These are phyloP conservation scores for Fusarium sp. DNA, from an alignment of 2,329 filamentous ascomycete species.

Conservation along the genomic window DNA sequence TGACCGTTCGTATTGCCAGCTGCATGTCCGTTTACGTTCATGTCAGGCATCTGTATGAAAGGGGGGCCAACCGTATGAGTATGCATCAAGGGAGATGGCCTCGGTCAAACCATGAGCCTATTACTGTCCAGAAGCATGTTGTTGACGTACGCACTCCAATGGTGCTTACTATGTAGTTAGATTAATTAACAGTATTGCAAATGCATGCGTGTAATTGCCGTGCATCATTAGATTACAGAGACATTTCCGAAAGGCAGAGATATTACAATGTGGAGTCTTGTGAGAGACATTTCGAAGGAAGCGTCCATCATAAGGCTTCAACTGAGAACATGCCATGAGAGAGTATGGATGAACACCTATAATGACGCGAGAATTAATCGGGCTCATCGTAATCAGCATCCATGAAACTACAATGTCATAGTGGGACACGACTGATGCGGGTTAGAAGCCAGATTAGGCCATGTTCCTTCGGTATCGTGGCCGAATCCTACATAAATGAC, in stretches of 20 bases:
- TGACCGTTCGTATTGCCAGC: constrained; percentile 19
- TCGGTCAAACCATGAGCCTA: constrained; percentile 7
- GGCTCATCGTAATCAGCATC: constrained; percentile 3
- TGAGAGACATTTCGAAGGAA: neutral
- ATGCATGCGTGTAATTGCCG: constrained; percentile 5
- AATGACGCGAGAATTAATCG: neutral
- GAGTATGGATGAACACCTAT: neutral
- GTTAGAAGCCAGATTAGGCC: constrained; percentile 10
- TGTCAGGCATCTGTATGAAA: constrained; percentile 4
- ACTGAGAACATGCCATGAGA: neutral
- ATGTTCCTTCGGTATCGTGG: constrained; percentile 19
- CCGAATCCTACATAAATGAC: constrained; percentile 31
- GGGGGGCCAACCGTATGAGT: constrained; percentile 8
- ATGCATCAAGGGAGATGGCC: constrained; percentile 8
- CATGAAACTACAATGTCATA: constrained; percentile 7
- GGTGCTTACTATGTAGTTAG: neutral
- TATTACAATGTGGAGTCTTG: neutral
- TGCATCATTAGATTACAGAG: constrained; percentile 16
- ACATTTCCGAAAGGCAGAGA: constrained; percentile 3
- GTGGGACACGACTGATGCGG: constrained; percentile 1
- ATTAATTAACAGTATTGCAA: constrained; percentile 10
- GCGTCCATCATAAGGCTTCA: neutral
- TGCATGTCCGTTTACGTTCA: constrained; percentile 9
- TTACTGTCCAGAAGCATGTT: neutral
- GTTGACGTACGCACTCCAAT: constrained; percentile 3